Percentiles rank a stretch among this genome's conserved stretches.
Evolutionary conservation across 129 eudicot species (phyloP).

Genomic region (Glebionis coronaria): DNA sequence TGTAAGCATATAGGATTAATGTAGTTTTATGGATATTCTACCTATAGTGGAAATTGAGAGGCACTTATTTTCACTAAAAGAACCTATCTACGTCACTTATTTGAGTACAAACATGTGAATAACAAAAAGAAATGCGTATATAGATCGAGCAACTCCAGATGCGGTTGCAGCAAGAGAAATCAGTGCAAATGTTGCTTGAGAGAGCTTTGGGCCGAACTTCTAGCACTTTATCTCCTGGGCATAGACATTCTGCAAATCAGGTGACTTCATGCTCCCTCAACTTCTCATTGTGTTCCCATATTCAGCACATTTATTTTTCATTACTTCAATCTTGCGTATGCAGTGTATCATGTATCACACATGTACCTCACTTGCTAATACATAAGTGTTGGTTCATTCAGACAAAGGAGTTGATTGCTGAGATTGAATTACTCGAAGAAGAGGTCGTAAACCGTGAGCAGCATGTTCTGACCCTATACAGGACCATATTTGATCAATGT

Average conservation of each 20-base stretch:
- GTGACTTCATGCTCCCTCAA: conserved; percentile 22
- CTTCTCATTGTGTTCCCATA: no score
- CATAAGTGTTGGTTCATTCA: conserved; percentile 22
- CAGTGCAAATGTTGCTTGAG: conserved; percentile 77
- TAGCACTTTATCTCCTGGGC: conserved; percentile 86
- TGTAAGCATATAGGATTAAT: conserved; percentile 48
- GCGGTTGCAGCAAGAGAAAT: conserved; percentile 85
- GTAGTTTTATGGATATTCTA: not conserved
- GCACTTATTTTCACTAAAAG: no score
- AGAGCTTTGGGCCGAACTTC: conserved; percentile 88
- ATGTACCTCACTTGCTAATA: conserved; percentile 19
- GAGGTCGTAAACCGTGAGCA: conserved; percentile 85
- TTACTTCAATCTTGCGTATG: no score
- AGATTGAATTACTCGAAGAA: conserved; percentile 85
- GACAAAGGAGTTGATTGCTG: conserved; percentile 82
- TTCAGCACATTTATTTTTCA: no score
- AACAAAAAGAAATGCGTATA: conserved; percentile 1
- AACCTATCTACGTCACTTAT: not conserved
- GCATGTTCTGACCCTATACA: conserved; percentile 82
- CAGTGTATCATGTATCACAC: conserved; percentile 4
- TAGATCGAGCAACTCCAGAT: conserved; percentile 74
- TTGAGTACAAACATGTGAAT: conserved; percentile 17
- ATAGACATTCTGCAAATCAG: conserved; percentile 76
- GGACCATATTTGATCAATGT: conserved; percentile 72
- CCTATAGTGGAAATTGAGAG: no score